Conservation (phyloP, 257 asterid species). For the Plantago ovata region DNA sequence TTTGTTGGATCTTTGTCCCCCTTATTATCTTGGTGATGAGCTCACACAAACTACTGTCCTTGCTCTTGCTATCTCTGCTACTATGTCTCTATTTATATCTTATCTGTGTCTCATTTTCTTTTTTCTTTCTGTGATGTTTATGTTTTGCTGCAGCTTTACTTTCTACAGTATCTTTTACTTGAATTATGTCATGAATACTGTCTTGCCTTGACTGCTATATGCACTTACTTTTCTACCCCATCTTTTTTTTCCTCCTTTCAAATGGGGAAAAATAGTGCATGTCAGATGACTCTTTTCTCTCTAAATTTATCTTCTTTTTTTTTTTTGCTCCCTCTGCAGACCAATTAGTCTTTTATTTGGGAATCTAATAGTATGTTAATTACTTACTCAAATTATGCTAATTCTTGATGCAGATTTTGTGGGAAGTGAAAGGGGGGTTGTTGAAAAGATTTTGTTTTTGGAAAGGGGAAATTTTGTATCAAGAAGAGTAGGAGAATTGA, state of each 20-base stretch:
- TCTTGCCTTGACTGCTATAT: slow-evolving; percentile 4
- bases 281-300: too few relatives aligned
- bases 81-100: slow-evolving; percentile 26
- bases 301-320: too few relatives aligned
- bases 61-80: slow-evolving; percentile 25
- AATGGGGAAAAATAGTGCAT: too few relatives aligned
- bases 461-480: slow-evolving; percentile 20
- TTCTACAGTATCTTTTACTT: slow-evolving; percentile 12
- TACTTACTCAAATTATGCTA: slow-evolving; percentile 24
- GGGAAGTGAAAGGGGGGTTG: slow-evolving; percentile 27
- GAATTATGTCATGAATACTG: slow-evolving; percentile 15
- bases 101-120: not conserved
- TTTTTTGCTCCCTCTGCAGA: too few relatives aligned
- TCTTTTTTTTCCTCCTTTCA: not conserved
- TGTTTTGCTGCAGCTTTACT: slow-evolving; percentile 31
- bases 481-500: slow-evolving; percentile 11
- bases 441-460: slow-evolving; percentile 22
- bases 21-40: too few relatives aligned
- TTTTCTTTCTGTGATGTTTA: slow-evolving; percentile 10
- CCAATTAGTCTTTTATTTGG: not conserved
- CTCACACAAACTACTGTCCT: slow-evolving; percentile 22
- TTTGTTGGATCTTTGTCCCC: too few relatives aligned
- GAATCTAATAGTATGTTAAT: slow-evolving; percentile 17
- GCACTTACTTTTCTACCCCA: slow-evolving; percentile 7
- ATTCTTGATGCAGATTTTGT: slow-evolving; percentile 47